Evolutionary conservation across 139 green algal species (phyloP).

Genomic region (Closterium sp.): DNA sequence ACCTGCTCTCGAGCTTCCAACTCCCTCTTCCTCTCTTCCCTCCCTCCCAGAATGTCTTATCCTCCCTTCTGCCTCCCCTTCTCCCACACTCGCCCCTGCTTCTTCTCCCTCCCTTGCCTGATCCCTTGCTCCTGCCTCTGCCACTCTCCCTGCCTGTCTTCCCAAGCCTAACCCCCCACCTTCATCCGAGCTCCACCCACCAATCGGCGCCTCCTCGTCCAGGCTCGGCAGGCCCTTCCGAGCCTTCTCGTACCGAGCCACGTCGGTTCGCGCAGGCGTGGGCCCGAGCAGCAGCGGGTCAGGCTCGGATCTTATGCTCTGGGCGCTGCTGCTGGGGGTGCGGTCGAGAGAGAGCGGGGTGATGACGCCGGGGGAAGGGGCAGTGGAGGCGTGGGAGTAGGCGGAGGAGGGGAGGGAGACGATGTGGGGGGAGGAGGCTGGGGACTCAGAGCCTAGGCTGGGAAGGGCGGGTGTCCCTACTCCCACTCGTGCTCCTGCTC

Average conservation of each 20-base stretch:
- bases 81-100: not conserved
- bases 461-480: not conserved
- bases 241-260: not conserved
- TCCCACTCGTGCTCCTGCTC: not conserved
- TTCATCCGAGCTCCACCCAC: not conserved
- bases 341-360: not conserved
- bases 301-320: not conserved
- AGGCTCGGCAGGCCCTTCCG: not conserved
- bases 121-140: not conserved
- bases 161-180: too few species aligned
- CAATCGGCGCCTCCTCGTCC: not conserved
- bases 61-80: not conserved
- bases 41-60: not conserved
- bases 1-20: not conserved
- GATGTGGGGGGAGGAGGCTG: not conserved
- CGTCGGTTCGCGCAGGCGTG: not conserved
- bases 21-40: not conserved
- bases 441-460: not conserved
- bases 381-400: not conserved
- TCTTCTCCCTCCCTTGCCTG: not conserved
- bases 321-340: not conserved
- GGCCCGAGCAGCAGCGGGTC: not conserved
- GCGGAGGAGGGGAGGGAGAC: not conserved
- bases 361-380: not conserved
- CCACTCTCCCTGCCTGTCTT: too few species aligned